Base-by-base conservation (phyloP, 495 filamentous ascomycete species). In the Margaritispora aquatica region DNA sequence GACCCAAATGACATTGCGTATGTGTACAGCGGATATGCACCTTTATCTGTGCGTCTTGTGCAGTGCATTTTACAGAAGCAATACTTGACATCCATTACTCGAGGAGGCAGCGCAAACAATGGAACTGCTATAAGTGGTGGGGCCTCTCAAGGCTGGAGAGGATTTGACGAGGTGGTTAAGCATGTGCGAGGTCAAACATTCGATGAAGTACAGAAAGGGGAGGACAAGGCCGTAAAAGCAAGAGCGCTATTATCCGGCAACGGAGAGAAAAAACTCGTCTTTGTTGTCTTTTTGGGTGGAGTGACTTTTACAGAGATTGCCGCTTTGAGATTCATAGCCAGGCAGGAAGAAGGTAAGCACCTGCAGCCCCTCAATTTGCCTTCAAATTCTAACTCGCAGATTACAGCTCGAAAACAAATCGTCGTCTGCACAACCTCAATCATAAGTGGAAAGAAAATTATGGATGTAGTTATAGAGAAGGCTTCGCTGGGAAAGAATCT, bases 1-100 rank as follows among this genome's bases (percentile, higher is more conserved):
- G 90, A 96, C n/a, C 95, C 95, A 9, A 86, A 92, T 64, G 95
- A 99, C 61, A 89, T 97, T 61, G 89, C 95, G 10, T 99, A 97
- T 68, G 92, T 96, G 31, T 99, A 96, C 76, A 93, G 88, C 63
- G 95, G 95, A 48, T 97, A 97, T 69, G 95, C 95, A 5, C 94
- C 95, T 1, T 80, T 99, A 22, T 95, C 89, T 57, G 80, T 97
- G 60, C 89, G 95, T 17, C 82, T 99, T 19, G 87, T 99, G n/a
- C 95, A 99, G 73, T 94, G 89, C 64, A 80, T 97, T 31, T 71
- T 97, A 55, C 93, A 97, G 71, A 99, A 99, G 71, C 83, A 85
- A 46, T 88, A 89, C 61, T 78, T 93, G 38, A 74, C 88, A 4
- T 85, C 86, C 5, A 80, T 90, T 19, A 84, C 84, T 53, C 80